phyloP scores from a whole-genome alignment of 208 protist species.

The Histomonas meleagridis region DNA sequence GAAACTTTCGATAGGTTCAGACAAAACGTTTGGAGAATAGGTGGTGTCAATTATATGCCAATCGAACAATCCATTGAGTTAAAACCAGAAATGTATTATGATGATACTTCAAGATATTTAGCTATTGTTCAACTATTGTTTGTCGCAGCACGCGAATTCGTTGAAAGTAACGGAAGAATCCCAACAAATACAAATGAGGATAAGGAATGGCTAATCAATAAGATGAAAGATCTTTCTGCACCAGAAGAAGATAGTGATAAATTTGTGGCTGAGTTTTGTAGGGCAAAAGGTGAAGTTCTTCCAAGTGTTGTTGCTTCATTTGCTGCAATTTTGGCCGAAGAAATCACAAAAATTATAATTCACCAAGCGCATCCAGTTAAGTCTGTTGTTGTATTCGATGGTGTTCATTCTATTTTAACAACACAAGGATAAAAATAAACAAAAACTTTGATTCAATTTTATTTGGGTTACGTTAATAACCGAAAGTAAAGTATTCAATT shows the following conservation, averaged over 20 bases:
- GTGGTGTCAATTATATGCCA: not conserved
- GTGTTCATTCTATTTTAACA: too few species aligned
- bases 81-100: not conserved
- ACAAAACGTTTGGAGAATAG: not conserved
- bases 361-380: not conserved
- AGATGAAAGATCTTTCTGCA: not conserved
- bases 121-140: not conserved
- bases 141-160: not conserved
- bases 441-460: too few species aligned
- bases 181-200: not conserved
- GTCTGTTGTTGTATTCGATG: not conserved
- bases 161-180: not conserved
- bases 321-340: not conserved
- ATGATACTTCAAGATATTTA: not conserved
- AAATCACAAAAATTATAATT: not conserved
- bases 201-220: not conserved
- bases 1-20: not conserved
- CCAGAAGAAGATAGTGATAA: not conserved
- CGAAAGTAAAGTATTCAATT: too few species aligned
- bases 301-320: not conserved
- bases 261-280: not conserved
- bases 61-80: not conserved
- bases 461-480: too few species aligned
- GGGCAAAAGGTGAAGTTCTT: not conserved
- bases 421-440: too few species aligned